Conservation (phyloP, 2,329 filamentous ascomycete genomes). For the Clonostachys byssicola region DNA sequence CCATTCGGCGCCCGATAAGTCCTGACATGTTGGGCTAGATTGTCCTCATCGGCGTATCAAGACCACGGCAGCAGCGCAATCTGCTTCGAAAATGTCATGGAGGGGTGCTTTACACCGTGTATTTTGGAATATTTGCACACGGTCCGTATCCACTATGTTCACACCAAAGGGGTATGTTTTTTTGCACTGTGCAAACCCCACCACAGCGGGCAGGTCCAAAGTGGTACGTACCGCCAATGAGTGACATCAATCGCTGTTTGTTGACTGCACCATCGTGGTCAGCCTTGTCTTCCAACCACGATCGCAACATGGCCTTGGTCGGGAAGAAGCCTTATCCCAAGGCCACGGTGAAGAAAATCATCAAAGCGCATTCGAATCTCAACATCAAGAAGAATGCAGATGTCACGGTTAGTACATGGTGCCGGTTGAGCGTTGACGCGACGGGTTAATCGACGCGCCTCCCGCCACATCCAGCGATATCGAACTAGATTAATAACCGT, state of each 20-base stretch:
- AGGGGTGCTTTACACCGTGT: too few relatives aligned
- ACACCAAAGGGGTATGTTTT: too few relatives aligned
- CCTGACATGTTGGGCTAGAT: constrained; percentile 24
- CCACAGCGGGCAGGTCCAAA: too few relatives aligned
- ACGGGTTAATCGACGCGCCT: constrained; percentile 2
- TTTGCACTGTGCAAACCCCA: too few relatives aligned
- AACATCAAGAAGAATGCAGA: constrained; percentile 82
- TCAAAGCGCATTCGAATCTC: constrained; percentile 82
- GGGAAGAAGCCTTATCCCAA: constrained; percentile 78
- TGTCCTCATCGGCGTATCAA: not conserved
- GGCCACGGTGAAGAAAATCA: constrained; percentile 79
- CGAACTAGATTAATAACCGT: not conserved
- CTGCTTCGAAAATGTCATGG: too few relatives aligned
- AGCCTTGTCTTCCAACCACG: not conserved
- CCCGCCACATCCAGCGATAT: constrained; percentile 6
- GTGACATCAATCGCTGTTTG: too few relatives aligned
- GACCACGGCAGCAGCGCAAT: too few relatives aligned
- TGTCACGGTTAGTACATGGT: constrained; percentile 59
- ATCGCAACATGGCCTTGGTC: constrained; percentile 25
- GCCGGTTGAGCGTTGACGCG: not conserved
- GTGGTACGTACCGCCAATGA: too few relatives aligned
- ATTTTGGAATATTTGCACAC: too few relatives aligned
- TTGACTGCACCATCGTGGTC: too few relatives aligned
- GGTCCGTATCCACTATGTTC: too few relatives aligned
- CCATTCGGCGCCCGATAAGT: constrained; percentile 59